Evolutionary conservation across 805 yeast species (phyloP), one percentile per base, ranked within the genome.

Genomic region (Candida maltosa): DNA sequence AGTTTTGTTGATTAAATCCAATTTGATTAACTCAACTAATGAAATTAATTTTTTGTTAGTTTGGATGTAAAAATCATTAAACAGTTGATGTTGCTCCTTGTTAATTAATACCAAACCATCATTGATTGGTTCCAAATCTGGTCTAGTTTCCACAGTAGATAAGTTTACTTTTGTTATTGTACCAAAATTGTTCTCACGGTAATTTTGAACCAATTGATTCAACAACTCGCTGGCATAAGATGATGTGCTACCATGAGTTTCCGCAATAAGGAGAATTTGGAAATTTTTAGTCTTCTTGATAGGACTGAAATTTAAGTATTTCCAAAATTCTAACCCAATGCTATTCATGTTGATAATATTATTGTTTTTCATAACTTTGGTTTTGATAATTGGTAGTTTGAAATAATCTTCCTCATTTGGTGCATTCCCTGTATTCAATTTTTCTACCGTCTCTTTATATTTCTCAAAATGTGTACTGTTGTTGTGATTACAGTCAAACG

Each of bases 281-380:
- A 80, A 73, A 39, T 73, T 62, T 41, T 82, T 80, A 1, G 60
- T 54, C 1, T 69, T 71, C 16, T 55, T 52, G 6, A 72, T 46
- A 0, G 91, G 86, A 29, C 71, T 69, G 32, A 83, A 65, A 39
- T 76, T 73, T 46, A 84, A 50, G 29, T 69, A 58, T 46, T 65
- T 77, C 88, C 82, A 81, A 47, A 72, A 73, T 39, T 58, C 54
- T 12, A 72, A 54, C 31, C 75, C 77, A 21, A 69, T 61, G 6
- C 56, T 51, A 34, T 65, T 61, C 46, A 69, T 69, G 51, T 70
- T 77, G 27, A 73, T 63, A 22, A 64, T 71, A 38, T 66, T 59
- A 19, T 52, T 62, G 31, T 67, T 61, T 33, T 64, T 66, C 22
- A 48, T 24, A 2, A 63, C 60, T 30, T 46, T 56, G 4, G 61